Base-by-base conservation (phyloP, 495 filamentous ascomycete species). In the Penicillium roqueforti region DNA sequence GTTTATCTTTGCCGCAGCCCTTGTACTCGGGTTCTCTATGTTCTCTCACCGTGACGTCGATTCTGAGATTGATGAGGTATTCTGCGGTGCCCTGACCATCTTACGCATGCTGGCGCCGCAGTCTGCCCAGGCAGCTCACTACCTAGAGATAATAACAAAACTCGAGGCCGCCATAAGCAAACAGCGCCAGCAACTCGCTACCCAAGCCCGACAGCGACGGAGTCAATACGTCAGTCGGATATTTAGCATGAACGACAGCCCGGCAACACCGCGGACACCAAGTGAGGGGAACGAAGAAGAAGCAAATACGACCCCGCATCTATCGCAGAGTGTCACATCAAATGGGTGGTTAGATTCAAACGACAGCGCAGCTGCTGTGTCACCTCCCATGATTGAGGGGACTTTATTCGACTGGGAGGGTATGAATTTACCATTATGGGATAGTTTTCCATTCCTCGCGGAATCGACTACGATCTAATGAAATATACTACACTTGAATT, bases 11-110 rank as follows among this genome's bases (percentile, higher is more conserved):
- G 73, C 73, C 1, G 71, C 73, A 38, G 73, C 67, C 1, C 50
- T 76, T n/a, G 68, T 73, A 1, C 60, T 74, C 6, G 73, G 73
- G 28, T 76, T 74, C 42, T 74, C 73, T 3, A 68, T 76, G 59
- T 74, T 76, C 47, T 66, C 67, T 5, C 63, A 71, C 26, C 65
- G 67, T 28, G 65, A 68, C 25, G 45, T 67, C 0, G 66, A 72
- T 38, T 37, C 68, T 3, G 63, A 66, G 16, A 53, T 67, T 6
- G 68, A 72, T 31, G 55, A 58, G 23, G 69, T 69, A 6, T 74
- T 71, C 38, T 44, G 58, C 44, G 67, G 64, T 0, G 67, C 71
- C 3, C 45, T 70, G 18, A 53, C 57, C 0, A 68, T 74, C 28
- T 54, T 74, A 22, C 65, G 59, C 11, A 62, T 68, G 52, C 60